These are phyloP conservation scores for Aphanoascus verrucosus DNA, from an alignment of 2,329 filamentous ascomycete species.

Conservation along the genomic window DNA sequence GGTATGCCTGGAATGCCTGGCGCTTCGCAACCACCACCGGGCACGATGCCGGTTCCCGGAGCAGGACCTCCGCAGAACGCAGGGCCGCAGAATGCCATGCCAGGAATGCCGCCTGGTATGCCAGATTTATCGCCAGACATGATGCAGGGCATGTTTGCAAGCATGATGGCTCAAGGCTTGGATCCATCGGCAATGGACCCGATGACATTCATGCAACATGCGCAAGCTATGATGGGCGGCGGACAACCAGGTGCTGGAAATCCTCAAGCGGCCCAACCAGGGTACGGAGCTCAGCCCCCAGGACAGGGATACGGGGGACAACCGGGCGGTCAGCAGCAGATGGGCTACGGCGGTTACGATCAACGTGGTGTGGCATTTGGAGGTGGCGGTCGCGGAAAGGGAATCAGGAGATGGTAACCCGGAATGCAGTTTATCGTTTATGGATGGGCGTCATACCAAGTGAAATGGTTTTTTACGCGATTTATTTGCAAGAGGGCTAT, in stretches of 20 bases:
- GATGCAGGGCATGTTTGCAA: constrained; percentile 49
- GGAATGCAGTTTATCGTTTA: neutral
- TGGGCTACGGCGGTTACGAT: constrained; percentile 35
- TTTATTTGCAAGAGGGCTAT: no score
- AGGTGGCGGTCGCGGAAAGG: constrained; percentile 26
- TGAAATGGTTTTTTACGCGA: no score
- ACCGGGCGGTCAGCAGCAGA: constrained; percentile 31
- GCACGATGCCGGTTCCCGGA: constrained; percentile 19
- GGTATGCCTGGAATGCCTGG: constrained; percentile 39
- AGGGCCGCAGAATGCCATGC: constrained; percentile 21
- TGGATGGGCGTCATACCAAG: neutral
- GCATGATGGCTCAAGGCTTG: constrained; percentile 45
- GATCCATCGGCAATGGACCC: constrained; percentile 46
- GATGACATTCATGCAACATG: constrained; percentile 44
- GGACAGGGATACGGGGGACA: constrained; percentile 27
- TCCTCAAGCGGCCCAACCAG: constrained; percentile 27
- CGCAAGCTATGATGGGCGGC: constrained; percentile 41
- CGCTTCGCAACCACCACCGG: constrained; percentile 24
- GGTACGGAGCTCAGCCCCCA: constrained; percentile 27
- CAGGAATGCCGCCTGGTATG: constrained; percentile 41
- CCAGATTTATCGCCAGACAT: constrained; percentile 45
- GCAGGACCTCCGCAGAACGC: constrained; percentile 12
- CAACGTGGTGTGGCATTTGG: constrained; percentile 31
- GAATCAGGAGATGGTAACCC: constrained; percentile 30
- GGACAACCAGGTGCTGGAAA: constrained; percentile 32